Conservation (phyloP, 106 monocot species). For the Iris macrosiphon region DNA sequence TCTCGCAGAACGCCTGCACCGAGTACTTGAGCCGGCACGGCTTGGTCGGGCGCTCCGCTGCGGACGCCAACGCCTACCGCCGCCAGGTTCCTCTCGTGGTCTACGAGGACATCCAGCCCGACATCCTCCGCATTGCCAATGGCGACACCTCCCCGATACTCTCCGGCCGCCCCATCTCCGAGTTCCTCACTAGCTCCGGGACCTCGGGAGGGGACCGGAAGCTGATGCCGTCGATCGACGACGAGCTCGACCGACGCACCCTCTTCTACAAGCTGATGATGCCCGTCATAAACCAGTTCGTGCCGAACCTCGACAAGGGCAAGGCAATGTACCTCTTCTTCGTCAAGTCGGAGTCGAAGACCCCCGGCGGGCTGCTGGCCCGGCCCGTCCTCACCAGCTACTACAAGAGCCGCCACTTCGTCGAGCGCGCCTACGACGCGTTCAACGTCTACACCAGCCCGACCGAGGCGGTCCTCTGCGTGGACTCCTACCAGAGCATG, state of each 20-base stretch:
- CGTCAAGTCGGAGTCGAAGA: slow-evolving; percentile 65
- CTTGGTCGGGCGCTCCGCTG: slow-evolving; percentile 5
- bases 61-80: slow-evolving; percentile 30
- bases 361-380: slow-evolving; percentile 69
- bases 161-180: slow-evolving; percentile 62
- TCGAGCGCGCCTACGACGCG: slow-evolving; percentile 45
- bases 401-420: slow-evolving; percentile 82
- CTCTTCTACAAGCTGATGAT: slow-evolving; percentile 75
- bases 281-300: slow-evolving; percentile 71
- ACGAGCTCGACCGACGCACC: slow-evolving; percentile 68
- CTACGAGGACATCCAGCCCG: slow-evolving; percentile 58
- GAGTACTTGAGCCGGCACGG: slow-evolving; percentile 66
- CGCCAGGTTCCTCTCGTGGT: slow-evolving; percentile 40
- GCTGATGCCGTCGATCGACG: slow-evolving; percentile 83
- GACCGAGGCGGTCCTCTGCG: slow-evolving; percentile 67
- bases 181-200: slow-evolving; percentile 88
- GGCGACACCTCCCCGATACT: slow-evolving; percentile 76
- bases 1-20: slow-evolving; percentile 38
- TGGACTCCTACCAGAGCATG: slow-evolving; percentile 85
- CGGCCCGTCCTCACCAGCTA: slow-evolving; percentile 91
- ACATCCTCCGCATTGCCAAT: slow-evolving; percentile 70
- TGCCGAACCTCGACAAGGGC: slow-evolving; percentile 66
- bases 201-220: slow-evolving; percentile 87
- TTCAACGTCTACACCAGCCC: slow-evolving; percentile 75
- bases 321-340: slow-evolving; percentile 85